Evolutionary conservation across 2,329 filamentous ascomycete genomes (phyloP).

Genomic region (Penicillium polonicum): DNA sequence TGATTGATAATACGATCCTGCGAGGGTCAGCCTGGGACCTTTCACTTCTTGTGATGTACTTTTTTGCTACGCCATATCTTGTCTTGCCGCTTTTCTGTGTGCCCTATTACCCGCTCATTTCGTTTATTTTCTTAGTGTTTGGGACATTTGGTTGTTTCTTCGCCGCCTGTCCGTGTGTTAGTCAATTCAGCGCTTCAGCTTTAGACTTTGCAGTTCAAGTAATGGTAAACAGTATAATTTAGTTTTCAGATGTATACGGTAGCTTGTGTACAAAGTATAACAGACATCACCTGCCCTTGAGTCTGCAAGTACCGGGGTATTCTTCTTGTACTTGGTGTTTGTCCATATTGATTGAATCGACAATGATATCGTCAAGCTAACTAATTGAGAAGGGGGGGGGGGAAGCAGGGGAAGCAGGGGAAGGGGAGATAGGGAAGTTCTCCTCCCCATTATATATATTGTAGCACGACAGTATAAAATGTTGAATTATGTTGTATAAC

Average conservation of each 20-base stretch:
- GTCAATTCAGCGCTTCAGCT: constrained; percentile 31
- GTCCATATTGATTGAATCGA: too few species aligned
- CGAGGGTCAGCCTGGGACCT: constrained; percentile 21
- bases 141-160: constrained; percentile 18
- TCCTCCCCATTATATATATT: too few species aligned
- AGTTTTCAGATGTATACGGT: background rate
- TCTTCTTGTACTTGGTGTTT: too few species aligned
- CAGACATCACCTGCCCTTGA: too few species aligned
- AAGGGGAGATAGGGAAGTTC: too few species aligned
- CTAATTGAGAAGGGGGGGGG: too few species aligned
- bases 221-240: constrained; percentile 1
- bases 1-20: constrained; percentile 25
- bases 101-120: constrained; percentile 31
- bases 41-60: constrained; percentile 32
- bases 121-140: constrained; percentile 21
- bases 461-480: too few species aligned
- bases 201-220: constrained; percentile 6
- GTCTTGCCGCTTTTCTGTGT: constrained; percentile 29
- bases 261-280: too few species aligned
- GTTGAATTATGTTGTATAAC: too few species aligned
- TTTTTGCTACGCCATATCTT: constrained; percentile 32
- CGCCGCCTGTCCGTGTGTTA: constrained; percentile 24
- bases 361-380: too few species aligned
- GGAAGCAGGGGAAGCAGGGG: too few species aligned
- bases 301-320: too few species aligned